A percentile compares a stretch with the other conserved stretches of the same genome.
Evolutionary conservation across 306 rosid species (phyloP).

Genomic region (Quercus mongolica): DNA sequence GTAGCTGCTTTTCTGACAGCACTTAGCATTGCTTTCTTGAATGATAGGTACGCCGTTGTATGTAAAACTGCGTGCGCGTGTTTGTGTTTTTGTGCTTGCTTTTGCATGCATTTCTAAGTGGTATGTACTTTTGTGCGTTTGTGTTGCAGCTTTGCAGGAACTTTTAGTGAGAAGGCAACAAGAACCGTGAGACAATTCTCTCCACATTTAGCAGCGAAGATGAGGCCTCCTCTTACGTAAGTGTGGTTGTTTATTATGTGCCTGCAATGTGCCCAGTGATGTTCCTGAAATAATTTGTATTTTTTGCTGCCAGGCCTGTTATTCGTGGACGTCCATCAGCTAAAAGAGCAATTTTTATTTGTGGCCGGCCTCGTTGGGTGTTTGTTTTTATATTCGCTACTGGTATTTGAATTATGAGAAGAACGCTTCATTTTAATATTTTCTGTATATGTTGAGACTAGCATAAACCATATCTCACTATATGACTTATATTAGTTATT

Average conservation of each 20-base stretch:
- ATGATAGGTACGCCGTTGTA: conserved; percentile 66
- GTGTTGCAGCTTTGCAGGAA: conserved; percentile 86
- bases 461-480: conserved; percentile 4
- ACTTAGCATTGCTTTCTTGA: conserved; percentile 83
- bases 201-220: conserved; percentile 94
- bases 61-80: background rate
- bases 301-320: conserved; percentile 73
- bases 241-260: conserved; percentile 30
- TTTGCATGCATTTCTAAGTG: background rate
- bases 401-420: conserved; percentile 47
- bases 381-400: conserved; percentile 67
- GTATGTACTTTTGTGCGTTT: background rate
- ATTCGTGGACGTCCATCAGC: conserved; percentile 98
- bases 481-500: background rate
- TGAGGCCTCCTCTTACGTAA: conserved; percentile 98
- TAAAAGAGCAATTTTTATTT: conserved; percentile 79
- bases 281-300: conserved; percentile 22
- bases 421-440: background rate
- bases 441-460: conserved; percentile 16
- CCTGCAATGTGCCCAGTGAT: background rate
- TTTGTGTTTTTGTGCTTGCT: background rate
- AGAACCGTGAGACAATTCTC: conserved; percentile 89
- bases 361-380: conserved; percentile 95
- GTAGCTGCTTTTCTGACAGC: conserved; percentile 84
- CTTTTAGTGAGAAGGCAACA: conserved; percentile 88